Evolutionary conservation across 352 stramenopile genomes (phyloP).

Genomic region (Thalassiosira livingstoniorum): DNA sequence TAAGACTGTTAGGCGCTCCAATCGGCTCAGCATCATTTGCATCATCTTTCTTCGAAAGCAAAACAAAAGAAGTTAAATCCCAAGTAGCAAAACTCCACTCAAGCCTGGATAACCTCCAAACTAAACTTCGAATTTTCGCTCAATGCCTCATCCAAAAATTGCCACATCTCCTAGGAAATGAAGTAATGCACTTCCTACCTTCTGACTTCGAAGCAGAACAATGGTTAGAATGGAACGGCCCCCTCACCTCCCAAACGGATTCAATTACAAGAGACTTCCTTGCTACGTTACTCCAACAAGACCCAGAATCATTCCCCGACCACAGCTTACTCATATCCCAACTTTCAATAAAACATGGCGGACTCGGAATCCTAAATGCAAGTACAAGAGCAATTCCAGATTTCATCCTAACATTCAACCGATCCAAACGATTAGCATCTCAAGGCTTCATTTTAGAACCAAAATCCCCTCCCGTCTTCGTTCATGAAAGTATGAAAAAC

Average conservation of each 20-base stretch:
- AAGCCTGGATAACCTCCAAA: neutral
- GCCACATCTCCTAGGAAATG: neutral
- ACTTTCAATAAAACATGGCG: neutral
- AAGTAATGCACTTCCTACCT: neutral
- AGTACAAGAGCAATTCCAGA: slow-evolving; percentile 30
- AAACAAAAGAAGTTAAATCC: neutral
- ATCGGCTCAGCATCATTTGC: neutral
- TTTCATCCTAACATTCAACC: slow-evolving; percentile 43
- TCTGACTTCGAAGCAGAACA: neutral
- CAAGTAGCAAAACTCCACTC: neutral
- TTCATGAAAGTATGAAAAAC: slow-evolving; percentile 1
- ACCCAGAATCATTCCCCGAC: neutral
- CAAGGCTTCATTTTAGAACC: slow-evolving; percentile 24
- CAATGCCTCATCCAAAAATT: neutral
- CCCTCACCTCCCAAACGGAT: neutral
- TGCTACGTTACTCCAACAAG: neutral
- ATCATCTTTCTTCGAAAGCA: neutral
- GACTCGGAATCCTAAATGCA: neutral
- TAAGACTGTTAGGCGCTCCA: neutral
- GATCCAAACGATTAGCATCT: neutral
- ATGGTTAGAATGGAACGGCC: neutral
- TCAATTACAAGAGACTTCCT: neutral
- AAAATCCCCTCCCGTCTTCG: neutral
- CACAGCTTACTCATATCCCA: neutral
- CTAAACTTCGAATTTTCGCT: neutral